A percentile compares a stretch with the other conserved stretches of the same genome.
Conservation (phyloP, 1,284 basidiomycete species). For the Cutaneotrichosporon sp. region DNA sequence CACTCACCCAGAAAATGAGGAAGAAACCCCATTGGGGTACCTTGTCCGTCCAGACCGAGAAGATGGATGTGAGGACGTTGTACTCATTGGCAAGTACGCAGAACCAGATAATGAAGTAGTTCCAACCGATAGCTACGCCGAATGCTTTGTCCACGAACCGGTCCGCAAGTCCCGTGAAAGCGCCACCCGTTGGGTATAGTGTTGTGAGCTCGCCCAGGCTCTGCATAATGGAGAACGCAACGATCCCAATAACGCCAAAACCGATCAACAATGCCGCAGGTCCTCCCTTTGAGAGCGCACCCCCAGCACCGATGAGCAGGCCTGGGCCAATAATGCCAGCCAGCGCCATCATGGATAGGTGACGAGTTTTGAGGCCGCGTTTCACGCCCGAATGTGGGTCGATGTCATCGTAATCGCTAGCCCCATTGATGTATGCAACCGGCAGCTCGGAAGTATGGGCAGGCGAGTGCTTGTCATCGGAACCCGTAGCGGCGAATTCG, state of each 20-base stretch:
- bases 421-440: not conserved
- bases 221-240: constrained; percentile 26
- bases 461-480: not conserved
- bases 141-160: constrained; percentile 27
- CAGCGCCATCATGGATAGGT: constrained; percentile 33
- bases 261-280: constrained; percentile 25
- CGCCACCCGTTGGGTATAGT: constrained; percentile 21
- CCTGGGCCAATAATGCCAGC: constrained; percentile 26
- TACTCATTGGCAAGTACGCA: constrained; percentile 35
- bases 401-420: constrained; percentile 7
- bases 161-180: constrained; percentile 23
- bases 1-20: constrained; percentile 23
- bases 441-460: not conserved
- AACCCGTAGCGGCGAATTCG: not conserved
- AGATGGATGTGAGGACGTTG: constrained; percentile 21
- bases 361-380: constrained; percentile 27
- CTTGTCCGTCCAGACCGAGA: constrained; percentile 15
- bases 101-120: constrained; percentile 26
- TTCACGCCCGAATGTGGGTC: constrained; percentile 19
- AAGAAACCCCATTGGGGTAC: constrained; percentile 25
- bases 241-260: constrained; percentile 23
- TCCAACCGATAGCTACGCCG: constrained; percentile 24
- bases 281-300: constrained; percentile 20
- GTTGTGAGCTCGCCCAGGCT: constrained; percentile 25
- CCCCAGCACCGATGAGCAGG: constrained; percentile 23